These are phyloP conservation scores for Andrographis paniculata DNA, from an alignment of 305 asterid genomes.

Conservation along the genomic window DNA sequence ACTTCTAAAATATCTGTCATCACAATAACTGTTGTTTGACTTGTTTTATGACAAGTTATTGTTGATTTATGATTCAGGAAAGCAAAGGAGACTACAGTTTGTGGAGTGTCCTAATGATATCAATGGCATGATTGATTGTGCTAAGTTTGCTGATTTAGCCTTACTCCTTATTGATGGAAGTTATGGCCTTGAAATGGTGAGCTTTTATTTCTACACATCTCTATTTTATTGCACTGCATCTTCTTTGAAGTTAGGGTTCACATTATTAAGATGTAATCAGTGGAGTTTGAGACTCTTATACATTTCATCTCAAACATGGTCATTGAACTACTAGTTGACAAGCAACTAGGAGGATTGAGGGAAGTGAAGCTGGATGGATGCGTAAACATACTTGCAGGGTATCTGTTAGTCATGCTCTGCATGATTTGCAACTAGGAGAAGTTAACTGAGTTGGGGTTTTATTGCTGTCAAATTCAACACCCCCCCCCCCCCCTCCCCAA, in stretches of 20 bases:
- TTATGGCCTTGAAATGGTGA: constrained; percentile 99
- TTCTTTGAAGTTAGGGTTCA: constrained; percentile 1
- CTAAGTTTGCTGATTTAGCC: constrained; percentile 87
- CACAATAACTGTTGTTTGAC: too few species aligned
- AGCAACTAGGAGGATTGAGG: neutral
- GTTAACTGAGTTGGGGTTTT: too few species aligned
- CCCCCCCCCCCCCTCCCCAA: too few species aligned
- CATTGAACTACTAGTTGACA: neutral
- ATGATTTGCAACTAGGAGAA: too few species aligned
- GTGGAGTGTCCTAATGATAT: constrained; percentile 98
- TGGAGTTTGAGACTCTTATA: constrained; percentile 10
- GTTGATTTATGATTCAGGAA: constrained; percentile 44
- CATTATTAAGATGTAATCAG: neutral
- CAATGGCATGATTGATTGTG: constrained; percentile 98
- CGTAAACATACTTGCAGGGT: constrained; percentile 3
- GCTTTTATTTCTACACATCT: constrained; percentile 12
- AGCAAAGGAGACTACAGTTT: constrained; percentile 86
- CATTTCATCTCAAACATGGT: neutral
- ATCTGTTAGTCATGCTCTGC: too few species aligned
- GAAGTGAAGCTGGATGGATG: neutral
- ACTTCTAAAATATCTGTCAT: too few species aligned
- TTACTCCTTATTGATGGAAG: constrained; percentile 95
- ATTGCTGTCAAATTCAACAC: too few species aligned
- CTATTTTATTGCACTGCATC: constrained; percentile 3
- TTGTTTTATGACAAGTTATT: constrained; percentile 16